Conservation (phyloP, 768 basidiomycete genomes). For the Boletus sp. region DNA sequence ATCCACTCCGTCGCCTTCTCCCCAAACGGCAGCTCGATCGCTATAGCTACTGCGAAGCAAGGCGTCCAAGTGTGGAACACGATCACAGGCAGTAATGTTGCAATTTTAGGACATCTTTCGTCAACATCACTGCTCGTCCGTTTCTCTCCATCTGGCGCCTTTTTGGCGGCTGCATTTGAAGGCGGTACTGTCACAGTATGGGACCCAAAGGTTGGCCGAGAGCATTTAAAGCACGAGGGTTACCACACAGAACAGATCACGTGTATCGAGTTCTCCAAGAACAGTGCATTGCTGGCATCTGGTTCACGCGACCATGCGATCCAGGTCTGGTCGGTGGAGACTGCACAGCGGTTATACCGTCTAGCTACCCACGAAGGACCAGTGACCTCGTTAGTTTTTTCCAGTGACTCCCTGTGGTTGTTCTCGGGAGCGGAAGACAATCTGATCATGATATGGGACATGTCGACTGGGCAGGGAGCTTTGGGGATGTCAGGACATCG, state of each 20-base stretch:
- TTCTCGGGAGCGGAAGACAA: no score
- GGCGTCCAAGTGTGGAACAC: no score
- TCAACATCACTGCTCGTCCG: constrained; percentile 10
- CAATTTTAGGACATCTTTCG: constrained; percentile 14
- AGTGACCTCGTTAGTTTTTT: constrained; percentile 21
- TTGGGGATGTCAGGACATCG: constrained; percentile 21
- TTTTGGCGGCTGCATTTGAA: constrained; percentile 18
- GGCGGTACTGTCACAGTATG: constrained; percentile 13
- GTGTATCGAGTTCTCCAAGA: no score
- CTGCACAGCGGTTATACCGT: constrained; percentile 6
- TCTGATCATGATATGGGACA: constrained; percentile 20
- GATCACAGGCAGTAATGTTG: no score
- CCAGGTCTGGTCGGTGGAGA: constrained; percentile 24
- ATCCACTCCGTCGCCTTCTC: constrained; percentile 15
- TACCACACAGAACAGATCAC: no score
- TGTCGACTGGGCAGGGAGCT: constrained; percentile 8
- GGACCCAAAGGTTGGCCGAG: constrained; percentile 21
- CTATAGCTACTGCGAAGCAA: no score
- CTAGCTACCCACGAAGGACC: constrained; percentile 16
- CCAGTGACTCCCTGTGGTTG: constrained; percentile 1
- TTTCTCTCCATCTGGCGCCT: constrained; percentile 19
- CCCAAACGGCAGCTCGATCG: no score
- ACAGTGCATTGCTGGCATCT: no score
- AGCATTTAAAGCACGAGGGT: no score
- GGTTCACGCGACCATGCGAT: no score